Base-by-base conservation (phyloP, 257 asterid species). In the Oldenlandia corymbosa region DNA sequence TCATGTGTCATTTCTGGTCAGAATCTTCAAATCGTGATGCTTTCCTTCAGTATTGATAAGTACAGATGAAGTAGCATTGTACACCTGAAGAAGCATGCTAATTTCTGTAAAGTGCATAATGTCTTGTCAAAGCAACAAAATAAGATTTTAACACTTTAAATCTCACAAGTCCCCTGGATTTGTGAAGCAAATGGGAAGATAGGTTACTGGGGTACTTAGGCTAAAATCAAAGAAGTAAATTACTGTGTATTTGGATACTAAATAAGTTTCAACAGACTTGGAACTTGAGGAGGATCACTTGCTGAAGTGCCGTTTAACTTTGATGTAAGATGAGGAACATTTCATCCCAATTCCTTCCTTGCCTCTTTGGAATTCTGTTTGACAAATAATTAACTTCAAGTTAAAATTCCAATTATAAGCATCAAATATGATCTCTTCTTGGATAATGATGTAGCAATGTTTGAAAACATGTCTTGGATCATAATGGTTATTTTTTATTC, bases 161-260 rank as follows among this genome's bases (percentile, higher is more conserved):
- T 9, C 62, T 57, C 39, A 57, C 13, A 34, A 32, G 62, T 34
- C 21, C 46, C 62, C 62, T 57, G 18, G 28, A 32, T 32, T 32
- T 57, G 46, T 57, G 46, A 8, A 5, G 16, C 5, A 9, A n/a
- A 34, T 45, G 32, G 62, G 28, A 32, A 4, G 9, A 57, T 9
- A 9, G 27, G 62, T 57, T 34, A 10, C 9, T 12, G 32, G 17
- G 43, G 20, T 57, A 56, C 16, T 32, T 18, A 20, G 34, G 30
- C 45, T 32, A n/a, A 39, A 32, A 34, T 16, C 27, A 57, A 57
- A 57, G 16, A 7, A 8, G 1, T n/a, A 5, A 20, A 30, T n/a
- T 55, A 36, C 27, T 56, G 11, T 56, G 13, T 17, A 18, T 31
- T 7, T 21, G 26, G 61, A 57, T 32, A 34, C 11, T 8, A 17